phyloP scores from a whole-genome alignment of 768 basidiomycete species.

The Fistulinella prunicolor region DNA sequence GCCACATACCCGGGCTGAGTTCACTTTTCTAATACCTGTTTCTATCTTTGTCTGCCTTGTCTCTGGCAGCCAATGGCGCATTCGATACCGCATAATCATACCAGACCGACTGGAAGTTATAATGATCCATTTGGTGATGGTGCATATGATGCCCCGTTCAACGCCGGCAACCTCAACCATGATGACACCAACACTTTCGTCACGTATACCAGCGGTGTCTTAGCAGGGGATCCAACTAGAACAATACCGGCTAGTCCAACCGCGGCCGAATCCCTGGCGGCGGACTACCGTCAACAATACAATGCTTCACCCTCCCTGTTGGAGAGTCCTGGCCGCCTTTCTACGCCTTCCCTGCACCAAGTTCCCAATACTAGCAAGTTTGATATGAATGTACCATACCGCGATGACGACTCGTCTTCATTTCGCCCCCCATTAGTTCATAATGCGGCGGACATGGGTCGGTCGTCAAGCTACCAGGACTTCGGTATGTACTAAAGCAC shows the following conservation, averaged over 20 bases:
- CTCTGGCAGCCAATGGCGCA: slow-evolving; percentile 28
- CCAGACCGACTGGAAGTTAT: slow-evolving; percentile 9
- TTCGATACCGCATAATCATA: slow-evolving; percentile 8
- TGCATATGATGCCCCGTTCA: slow-evolving; percentile 17
- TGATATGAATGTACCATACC: slow-evolving; percentile 17
- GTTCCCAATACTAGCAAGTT: slow-evolving; percentile 3
- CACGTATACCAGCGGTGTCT: slow-evolving; percentile 22
- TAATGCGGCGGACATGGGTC: slow-evolving; percentile 42
- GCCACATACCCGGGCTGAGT: no score
- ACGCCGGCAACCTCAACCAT: slow-evolving; percentile 3
- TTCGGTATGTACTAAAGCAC: slow-evolving; percentile 40
- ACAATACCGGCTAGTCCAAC: slow-evolving; percentile 11
- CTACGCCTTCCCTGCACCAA: slow-evolving; percentile 15
- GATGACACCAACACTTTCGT: slow-evolving; percentile 21
- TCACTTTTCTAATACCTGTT: background rate
- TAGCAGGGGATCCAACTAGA: slow-evolving; percentile 8
- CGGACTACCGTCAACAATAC: slow-evolving; percentile 27
- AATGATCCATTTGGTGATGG: slow-evolving; percentile 29
- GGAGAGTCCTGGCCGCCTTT: slow-evolving; percentile 11
- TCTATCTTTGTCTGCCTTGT: slow-evolving; percentile 13
- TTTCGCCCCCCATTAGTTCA: slow-evolving; percentile 39
- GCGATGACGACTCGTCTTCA: slow-evolving; percentile 20
- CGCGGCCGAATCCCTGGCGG: slow-evolving; percentile 24
- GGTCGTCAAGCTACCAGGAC: slow-evolving; percentile 45
- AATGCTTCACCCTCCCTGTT: slow-evolving; percentile 13